Base-by-base conservation (phyloP, 2,329 filamentous ascomycete genomes). In the Ophiocordyceps polyrhachis-furcata region DNA sequence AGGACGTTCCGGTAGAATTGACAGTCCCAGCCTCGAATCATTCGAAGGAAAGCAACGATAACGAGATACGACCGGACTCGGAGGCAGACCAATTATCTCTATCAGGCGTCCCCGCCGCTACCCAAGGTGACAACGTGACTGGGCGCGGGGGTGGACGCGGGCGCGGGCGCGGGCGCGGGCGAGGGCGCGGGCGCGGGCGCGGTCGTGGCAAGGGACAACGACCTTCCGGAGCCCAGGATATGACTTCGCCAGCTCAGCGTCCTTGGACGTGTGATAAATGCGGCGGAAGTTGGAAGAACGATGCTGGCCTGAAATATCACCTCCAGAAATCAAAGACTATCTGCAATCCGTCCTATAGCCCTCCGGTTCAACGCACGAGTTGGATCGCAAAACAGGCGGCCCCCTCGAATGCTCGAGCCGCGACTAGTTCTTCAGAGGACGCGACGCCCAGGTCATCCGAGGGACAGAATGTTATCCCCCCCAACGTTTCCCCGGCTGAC, bases 231-330 rank as follows among this genome's bases (percentile, higher is more conserved):
- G 45, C 21, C 54, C 48, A 46, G 35, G 49, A 11, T 45, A 50
- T 32, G 14, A 32, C 43, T 12, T 29, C 41, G 5, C 43, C 52
- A n/a, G 46, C 41, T 31, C 46, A 49, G 15, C 58, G 59, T 25
- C 50, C 58, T 2, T 74, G 60, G 51, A 60, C 57, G 19, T 78
- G 74, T 48, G 65, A 71, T 11, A 70, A 66, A 40, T 78, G 74
- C 47, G 66, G 66, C 11, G 66, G 65, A 3, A 59, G 56, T 12
- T 78, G 73, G 72, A 76, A 75, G 55, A 77, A 77, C 44, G 62
- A 70, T 31, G 61, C 73, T 41, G 74, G 74, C 0, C 59, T 77
- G 15, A 72, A 74, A 43, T 78, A 78, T 52, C 74, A 78, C 49
- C 56, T 70, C 14, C 68, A 67, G 31, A 76, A 75, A 51, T 71